These are phyloP conservation scores for Aethionema arabicum DNA, from an alignment of 345 rosid genomes.

Conservation along the genomic window DNA sequence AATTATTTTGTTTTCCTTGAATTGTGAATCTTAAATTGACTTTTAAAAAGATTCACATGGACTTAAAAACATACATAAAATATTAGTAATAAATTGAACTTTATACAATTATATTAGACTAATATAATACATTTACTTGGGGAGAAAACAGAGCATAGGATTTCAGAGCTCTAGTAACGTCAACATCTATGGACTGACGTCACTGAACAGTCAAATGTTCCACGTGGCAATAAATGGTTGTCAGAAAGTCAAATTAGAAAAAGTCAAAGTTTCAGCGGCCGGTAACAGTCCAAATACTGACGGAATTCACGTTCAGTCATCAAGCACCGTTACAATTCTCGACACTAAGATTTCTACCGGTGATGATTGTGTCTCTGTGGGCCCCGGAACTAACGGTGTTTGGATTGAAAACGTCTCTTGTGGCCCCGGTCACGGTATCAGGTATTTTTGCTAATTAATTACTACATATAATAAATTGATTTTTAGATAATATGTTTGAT, in stretches of 20 bases:
- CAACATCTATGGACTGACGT: slow-evolving; percentile 46
- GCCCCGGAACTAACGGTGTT: slow-evolving; percentile 57
- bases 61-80: neutral
- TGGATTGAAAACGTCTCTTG: slow-evolving; percentile 56
- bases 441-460: slow-evolving; percentile 35
- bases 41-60: neutral
- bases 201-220: slow-evolving; percentile 61
- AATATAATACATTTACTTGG: too few species aligned
- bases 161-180: slow-evolving; percentile 56
- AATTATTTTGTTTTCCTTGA: neutral
- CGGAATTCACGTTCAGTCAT: slow-evolving; percentile 63
- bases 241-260: slow-evolving; percentile 48
- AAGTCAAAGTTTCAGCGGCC: slow-evolving; percentile 47
- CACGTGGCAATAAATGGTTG: slow-evolving; percentile 61
- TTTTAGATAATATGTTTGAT: neutral
- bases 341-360: slow-evolving; percentile 50
- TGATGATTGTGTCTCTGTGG: slow-evolving; percentile 69
- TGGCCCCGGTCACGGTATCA: slow-evolving; percentile 83
- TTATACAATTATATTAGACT: too few species aligned
- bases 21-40: neutral
- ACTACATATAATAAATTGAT: neutral
- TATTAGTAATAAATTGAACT: too few species aligned
- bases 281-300: slow-evolving; percentile 77
- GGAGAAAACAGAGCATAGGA: slow-evolving; percentile 43
- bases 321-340: slow-evolving; percentile 46